Evolutionary conservation across 2,329 filamentous ascomycete species (phyloP).

Genomic region (Aschersonia sp.): DNA sequence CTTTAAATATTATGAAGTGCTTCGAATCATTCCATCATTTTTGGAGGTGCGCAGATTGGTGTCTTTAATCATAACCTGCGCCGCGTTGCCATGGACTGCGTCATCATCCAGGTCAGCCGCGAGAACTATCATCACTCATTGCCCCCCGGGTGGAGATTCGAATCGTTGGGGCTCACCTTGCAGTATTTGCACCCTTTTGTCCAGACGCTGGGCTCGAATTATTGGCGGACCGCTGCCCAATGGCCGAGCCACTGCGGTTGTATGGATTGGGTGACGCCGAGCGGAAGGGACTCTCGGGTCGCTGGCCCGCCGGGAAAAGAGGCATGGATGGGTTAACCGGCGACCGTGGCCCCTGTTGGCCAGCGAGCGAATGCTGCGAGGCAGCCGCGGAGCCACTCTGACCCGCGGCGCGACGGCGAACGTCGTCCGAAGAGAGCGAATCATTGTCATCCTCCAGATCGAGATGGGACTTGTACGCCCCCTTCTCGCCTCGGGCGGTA

Average conservation of each 20-base stretch:
- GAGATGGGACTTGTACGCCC: slow-evolving; percentile 23
- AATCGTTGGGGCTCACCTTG: slow-evolving; percentile 16
- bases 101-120: no score
- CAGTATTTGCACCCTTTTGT: slow-evolving; percentile 22
- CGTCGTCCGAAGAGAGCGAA: slow-evolving; percentile 22
- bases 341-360: slow-evolving; percentile 11
- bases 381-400: slow-evolving; percentile 11
- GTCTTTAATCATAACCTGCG: slow-evolving; percentile 24
- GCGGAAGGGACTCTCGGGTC: slow-evolving; percentile 20
- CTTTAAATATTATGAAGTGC: background rate
- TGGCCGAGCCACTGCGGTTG: slow-evolving; percentile 5
- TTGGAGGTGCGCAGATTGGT: background rate
- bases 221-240: slow-evolving; percentile 14
- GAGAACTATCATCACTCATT: no score
- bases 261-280: slow-evolving; percentile 20
- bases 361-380: slow-evolving; percentile 16
- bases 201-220: slow-evolving; percentile 17
- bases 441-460: slow-evolving; percentile 27
- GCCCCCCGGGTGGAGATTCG: background rate
- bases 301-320: slow-evolving; percentile 24
- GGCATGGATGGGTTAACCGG: slow-evolving; percentile 28
- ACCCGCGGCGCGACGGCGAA: slow-evolving; percentile 19
- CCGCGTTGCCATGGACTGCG: slow-evolving; percentile 29
- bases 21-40: background rate
- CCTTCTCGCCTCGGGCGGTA: slow-evolving; percentile 74